Evolutionary conservation across 331 rosid genomes (phyloP).

Genomic region (Ulmus americana): DNA sequence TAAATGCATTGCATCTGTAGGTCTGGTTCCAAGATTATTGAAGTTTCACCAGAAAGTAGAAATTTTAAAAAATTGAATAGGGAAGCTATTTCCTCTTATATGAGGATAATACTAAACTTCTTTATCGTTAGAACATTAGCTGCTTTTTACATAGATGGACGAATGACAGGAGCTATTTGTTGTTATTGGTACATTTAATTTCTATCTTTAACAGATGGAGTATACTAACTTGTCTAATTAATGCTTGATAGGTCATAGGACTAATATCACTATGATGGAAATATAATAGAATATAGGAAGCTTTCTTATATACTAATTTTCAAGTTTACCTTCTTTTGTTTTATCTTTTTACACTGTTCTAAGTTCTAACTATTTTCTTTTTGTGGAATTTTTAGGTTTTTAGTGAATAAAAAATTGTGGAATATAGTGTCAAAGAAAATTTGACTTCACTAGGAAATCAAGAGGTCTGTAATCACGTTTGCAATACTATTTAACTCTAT

Average conservation of each 20-base stretch:
- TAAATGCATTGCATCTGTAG: no score
- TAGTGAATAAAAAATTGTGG: constrained; percentile 72
- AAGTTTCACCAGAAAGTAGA: neutral
- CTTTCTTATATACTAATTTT: neutral
- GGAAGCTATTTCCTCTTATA: neutral
- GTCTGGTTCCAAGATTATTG: neutral
- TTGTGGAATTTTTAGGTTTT: constrained; percentile 41
- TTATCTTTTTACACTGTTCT: neutral
- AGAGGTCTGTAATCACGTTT: constrained; percentile 50
- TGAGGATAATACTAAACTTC: neutral
- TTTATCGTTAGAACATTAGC: neutral
- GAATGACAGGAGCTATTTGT: neutral
- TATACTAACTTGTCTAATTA: no score
- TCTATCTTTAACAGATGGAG: neutral
- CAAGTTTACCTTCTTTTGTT: neutral
- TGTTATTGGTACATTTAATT: neutral
- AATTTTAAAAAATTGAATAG: neutral
- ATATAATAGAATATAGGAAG: no score
- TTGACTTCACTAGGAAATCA: constrained; percentile 53
- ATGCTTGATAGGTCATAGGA: no score
- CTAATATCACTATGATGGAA: no score
- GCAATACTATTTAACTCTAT: neutral
- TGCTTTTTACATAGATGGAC: neutral
- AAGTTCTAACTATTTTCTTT: neutral
- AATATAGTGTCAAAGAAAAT: constrained; percentile 54